Evolutionary conservation across 225 moss, liverwort and hornwort genomes (phyloP), one percentile per base, ranked within the genome.

Genomic region (Bryoerythrophyllum caledonicum): DNA sequence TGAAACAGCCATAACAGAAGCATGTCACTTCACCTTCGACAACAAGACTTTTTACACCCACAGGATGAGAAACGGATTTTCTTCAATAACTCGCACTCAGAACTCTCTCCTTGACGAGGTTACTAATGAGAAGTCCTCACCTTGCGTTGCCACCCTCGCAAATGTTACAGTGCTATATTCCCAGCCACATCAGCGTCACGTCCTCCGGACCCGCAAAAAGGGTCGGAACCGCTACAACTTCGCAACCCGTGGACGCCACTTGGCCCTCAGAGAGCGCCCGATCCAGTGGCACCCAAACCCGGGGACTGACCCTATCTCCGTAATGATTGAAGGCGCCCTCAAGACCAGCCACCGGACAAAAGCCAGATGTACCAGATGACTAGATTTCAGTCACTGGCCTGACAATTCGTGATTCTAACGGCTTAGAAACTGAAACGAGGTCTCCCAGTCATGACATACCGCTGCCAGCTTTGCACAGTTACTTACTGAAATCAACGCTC

Each of bases 151-250:
- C 19, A 25, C 52, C 56, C 41, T 71, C n/a, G 28, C 24, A 24
- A 21, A 60, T 15, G 77, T 74, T 44, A 38, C 77, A 62, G 28
- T 60, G 27, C 8, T 40, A 10, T 76, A 26, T 60, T 14, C 48
- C 1, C 5, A 48, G 17, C 74, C 78, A 81, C 68, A 65, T 82
- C 79, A 76, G 64, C 61, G 76, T 73, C 85, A 79, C 79, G 79
- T 76, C 69, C 46, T 69, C 38, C 76, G 65, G 76, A 85, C 85
- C 76, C 15, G 26, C 35, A 51, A 16, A n/a, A 68, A 67, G 62
- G 32, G 8, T 25, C 9, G 2, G 4, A 24, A 67, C 67, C 49
- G 51, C 53, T 76, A 17, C 2, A 7, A 10, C 35, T 75, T 28
- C 14, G 51, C 78, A 58, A 14, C 52, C 56, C 1, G 51, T 62